Percentiles rank a stretch among this genome's conserved stretches.
These are phyloP conservation scores for Erythrobasidium yunnanense DNA, from an alignment of 768 basidiomycete species.

Conservation along the genomic window DNA sequence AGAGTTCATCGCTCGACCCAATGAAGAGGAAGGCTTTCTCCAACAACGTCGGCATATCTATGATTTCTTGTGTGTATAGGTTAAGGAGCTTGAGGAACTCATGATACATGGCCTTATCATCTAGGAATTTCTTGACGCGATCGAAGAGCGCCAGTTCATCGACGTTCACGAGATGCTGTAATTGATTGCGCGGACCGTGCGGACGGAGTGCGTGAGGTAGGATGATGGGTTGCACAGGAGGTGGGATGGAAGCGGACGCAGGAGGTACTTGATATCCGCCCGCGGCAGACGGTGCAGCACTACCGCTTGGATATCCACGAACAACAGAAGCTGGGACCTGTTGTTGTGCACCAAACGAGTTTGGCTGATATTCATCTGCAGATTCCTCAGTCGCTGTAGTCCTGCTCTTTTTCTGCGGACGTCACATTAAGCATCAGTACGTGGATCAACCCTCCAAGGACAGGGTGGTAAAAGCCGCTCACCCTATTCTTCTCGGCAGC, in stretches of 20 bases:
- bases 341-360: neutral
- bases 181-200: constrained; percentile 24
- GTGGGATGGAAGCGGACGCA: neutral
- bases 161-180: constrained; percentile 33
- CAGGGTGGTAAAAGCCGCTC: too few relatives aligned
- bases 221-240: constrained; percentile 24
- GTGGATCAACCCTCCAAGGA: too few relatives aligned
- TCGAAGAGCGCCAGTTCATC: constrained; percentile 91
- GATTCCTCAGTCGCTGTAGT: neutral
- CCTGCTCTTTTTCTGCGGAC: too few relatives aligned
- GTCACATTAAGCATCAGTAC: too few relatives aligned
- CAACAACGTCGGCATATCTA: constrained; percentile 70
- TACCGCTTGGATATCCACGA: too few relatives aligned
- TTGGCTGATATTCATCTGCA: neutral
- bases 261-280: neutral
- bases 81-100: constrained; percentile 89
- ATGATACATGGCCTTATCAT: constrained; percentile 48
- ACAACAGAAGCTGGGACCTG: too few relatives aligned
- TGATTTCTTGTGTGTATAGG: constrained; percentile 81
- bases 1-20: constrained; percentile 55
- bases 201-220: constrained; percentile 22
- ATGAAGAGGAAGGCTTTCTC: constrained; percentile 71
- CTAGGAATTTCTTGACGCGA: constrained; percentile 53
- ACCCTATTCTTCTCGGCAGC: constrained; percentile 14
- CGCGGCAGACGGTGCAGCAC: neutral